Percentiles rank a stretch among this genome's conserved stretches.
phyloP scores from a whole-genome alignment of 768 basidiomycete species.

The Sarcodon aspratus region DNA sequence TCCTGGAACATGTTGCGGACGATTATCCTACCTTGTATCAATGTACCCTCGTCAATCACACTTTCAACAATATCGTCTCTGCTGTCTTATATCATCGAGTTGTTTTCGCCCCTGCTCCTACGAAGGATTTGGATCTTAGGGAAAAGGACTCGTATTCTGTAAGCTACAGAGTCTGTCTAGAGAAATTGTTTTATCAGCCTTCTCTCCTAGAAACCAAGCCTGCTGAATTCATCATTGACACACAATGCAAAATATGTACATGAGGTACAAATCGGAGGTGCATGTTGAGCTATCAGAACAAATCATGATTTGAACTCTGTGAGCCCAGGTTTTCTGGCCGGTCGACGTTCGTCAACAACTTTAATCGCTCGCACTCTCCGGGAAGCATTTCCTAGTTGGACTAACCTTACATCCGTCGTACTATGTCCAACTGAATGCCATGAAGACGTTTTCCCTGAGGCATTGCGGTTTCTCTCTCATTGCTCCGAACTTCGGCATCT shows the following conservation, averaged over 20 bases:
- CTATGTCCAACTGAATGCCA: conserved; percentile 6
- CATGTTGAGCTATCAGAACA: not conserved
- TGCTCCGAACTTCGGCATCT: conserved; percentile 6
- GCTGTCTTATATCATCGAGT: conserved; percentile 34
- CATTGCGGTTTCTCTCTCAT: conserved; percentile 4
- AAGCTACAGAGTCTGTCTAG: conserved; percentile 6
- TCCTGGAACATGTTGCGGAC: conserved; percentile 21
- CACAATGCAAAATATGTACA: conserved; percentile 29
- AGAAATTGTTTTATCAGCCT: conserved; percentile 22
- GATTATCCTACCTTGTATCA: conserved; percentile 25
- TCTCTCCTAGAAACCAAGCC: not conserved
- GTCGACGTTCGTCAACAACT: too few relatives aligned
- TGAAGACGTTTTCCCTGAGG: conserved; percentile 5
- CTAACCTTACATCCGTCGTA: conserved; percentile 7
- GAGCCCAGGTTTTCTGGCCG: too few relatives aligned
- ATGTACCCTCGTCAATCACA: conserved; percentile 33
- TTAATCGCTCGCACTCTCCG: conserved; percentile 6
- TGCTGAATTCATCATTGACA: conserved; percentile 28
- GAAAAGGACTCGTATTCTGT: conserved; percentile 23
- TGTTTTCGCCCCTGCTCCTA: conserved; percentile 26
- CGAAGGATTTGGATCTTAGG: conserved; percentile 22
- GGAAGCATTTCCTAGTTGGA: conserved; percentile 10
- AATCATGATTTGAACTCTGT: not conserved
- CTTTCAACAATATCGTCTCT: conserved; percentile 33
- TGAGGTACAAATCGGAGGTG: conserved; percentile 35